Evolutionary conservation across 1,284 basidiomycete genomes (phyloP).

Genomic region (Agaricales sp.): DNA sequence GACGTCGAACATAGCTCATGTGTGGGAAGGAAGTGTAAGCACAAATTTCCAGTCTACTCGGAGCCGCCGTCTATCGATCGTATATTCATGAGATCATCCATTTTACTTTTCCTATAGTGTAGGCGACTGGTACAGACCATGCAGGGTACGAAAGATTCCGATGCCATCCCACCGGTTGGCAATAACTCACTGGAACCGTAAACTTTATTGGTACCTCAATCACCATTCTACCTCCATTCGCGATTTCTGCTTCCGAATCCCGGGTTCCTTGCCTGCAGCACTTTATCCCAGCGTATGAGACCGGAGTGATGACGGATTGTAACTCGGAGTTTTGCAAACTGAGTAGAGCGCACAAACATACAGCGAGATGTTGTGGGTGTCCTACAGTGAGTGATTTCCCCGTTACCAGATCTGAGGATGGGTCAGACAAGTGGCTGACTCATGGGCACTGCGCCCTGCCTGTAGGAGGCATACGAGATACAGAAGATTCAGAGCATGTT

Average conservation of each 20-base stretch:
- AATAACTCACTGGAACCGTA: too few species aligned
- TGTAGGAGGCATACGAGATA: background rate
- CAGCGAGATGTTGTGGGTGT: background rate
- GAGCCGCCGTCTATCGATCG: background rate
- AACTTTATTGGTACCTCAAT: too few species aligned
- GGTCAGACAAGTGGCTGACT: background rate
- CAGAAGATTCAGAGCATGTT: slow-evolving; percentile 1
- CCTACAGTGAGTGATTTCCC: background rate
- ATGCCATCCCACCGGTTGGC: too few species aligned
- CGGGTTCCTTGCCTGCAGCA: background rate
- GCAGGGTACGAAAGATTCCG: background rate
- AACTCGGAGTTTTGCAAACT: background rate
- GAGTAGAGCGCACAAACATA: background rate
- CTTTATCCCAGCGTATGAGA: background rate
- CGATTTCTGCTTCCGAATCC: too few species aligned
- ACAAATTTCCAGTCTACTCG: background rate
- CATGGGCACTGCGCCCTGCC: background rate
- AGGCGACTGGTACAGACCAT: slow-evolving; percentile 1
- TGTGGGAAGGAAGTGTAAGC: background rate
- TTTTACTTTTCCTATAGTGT: background rate
- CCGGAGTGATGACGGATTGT: background rate
- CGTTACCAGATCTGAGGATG: background rate
- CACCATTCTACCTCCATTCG: too few species aligned
- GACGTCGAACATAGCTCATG: too few species aligned
- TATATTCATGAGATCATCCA: background rate